phyloP scores from a whole-genome alignment of 805 yeast genomes.

The Barnettozyma sucrosica region DNA sequence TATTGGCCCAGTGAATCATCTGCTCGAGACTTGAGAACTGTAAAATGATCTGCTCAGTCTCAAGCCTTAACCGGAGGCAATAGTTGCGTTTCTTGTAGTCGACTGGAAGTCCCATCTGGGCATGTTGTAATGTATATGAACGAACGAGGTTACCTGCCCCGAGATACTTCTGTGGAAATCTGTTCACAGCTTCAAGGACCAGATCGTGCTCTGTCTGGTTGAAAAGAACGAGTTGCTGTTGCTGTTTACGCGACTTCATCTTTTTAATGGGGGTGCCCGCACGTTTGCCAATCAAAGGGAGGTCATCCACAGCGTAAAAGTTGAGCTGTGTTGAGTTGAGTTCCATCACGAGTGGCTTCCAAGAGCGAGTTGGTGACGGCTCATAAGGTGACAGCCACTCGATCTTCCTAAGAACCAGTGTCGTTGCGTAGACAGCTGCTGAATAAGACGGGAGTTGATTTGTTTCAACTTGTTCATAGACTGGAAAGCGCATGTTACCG shows the following conservation, averaged over 20 bases:
- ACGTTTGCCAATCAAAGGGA: constrained; percentile 27
- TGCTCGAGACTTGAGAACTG: constrained; percentile 57
- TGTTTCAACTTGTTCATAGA: constrained; percentile 28
- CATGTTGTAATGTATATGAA: constrained; percentile 78
- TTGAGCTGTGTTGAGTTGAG: constrained; percentile 84
- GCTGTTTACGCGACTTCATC: constrained; percentile 6
- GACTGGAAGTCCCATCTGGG: constrained; percentile 75
- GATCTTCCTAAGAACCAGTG: constrained; percentile 54
- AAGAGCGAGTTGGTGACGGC: constrained; percentile 55
- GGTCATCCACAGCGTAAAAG: constrained; percentile 44
- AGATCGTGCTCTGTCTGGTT: constrained; percentile 24
- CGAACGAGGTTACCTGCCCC: constrained; percentile 35
- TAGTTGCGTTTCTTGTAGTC: constrained; percentile 72
- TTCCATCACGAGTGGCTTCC: constrained; percentile 68
- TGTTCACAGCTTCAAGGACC: constrained; percentile 15
- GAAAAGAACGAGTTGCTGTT: constrained; percentile 10
- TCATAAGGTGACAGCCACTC: constrained; percentile 81
- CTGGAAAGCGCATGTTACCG: constrained; percentile 25
- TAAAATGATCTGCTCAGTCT: constrained; percentile 73
- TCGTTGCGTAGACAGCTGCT: constrained; percentile 59
- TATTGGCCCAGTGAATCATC: constrained; percentile 74
- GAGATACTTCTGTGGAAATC: constrained; percentile 14
- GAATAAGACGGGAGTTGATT: constrained; percentile 52
- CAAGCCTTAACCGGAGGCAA: constrained; percentile 71
- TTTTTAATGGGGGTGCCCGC: constrained; percentile 18